These are phyloP conservation scores for Gomphus bonarii DNA, from an alignment of 1,284 basidiomycete genomes.

Conservation along the genomic window DNA sequence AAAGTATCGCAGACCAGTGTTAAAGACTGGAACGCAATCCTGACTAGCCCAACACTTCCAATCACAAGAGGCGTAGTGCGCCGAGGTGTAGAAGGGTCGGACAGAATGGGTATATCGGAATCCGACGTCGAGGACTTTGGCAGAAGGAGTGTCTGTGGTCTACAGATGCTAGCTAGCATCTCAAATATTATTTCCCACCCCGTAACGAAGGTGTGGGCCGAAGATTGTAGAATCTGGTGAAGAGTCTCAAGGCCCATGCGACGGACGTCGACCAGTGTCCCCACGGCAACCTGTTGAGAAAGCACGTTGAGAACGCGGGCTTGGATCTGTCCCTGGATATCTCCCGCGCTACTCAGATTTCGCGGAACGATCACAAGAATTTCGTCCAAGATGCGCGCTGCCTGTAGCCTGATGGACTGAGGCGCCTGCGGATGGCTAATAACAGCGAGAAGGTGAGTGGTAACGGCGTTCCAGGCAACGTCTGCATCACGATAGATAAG, in stretches of 20 bases:
- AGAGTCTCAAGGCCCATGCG: slow-evolving; percentile 83
- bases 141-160: slow-evolving; percentile 31
- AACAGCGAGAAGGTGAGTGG: slow-evolving; percentile 68
- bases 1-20: slow-evolving; percentile 93
- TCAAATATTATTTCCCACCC: slow-evolving; percentile 93
- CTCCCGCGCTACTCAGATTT: slow-evolving; percentile 43
- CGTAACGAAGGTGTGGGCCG: slow-evolving; percentile 81
- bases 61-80: not conserved
- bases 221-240: slow-evolving; percentile 82
- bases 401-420: slow-evolving; percentile 77
- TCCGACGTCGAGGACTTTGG: slow-evolving; percentile 23
- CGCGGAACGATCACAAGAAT: slow-evolving; percentile 65
- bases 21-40: slow-evolving; percentile 89
- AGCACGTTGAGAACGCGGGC: slow-evolving; percentile 76
- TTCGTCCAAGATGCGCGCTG: slow-evolving; percentile 77
- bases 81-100: not conserved
- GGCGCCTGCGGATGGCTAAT: slow-evolving; percentile 59
- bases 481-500: slow-evolving; percentile 71
- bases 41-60: slow-evolving; percentile 51
- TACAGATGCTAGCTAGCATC: slow-evolving; percentile 79
- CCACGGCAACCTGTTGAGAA: slow-evolving; percentile 56
- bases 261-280: slow-evolving; percentile 60
- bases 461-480: slow-evolving; percentile 80
- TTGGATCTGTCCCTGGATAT: slow-evolving; percentile 65
- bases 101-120: not conserved